A percentile compares a stretch with the other conserved stretches of the same genome.
Conservation (phyloP, 2,329 filamentous ascomycete genomes). For the Sporothrix brunneoviolacea region DNA sequence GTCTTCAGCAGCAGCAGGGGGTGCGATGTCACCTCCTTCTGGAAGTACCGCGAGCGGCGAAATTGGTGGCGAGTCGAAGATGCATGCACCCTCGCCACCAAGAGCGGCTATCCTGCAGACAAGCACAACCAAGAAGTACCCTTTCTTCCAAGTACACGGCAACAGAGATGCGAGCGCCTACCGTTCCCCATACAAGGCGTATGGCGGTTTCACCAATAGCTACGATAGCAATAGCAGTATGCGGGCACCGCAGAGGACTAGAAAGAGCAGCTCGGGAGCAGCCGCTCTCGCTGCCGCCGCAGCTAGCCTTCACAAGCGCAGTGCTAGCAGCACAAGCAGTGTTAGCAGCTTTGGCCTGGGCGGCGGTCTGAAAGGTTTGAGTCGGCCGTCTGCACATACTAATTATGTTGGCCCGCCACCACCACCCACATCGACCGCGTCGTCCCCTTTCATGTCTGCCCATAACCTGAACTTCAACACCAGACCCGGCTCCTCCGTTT, state of each 20-base stretch:
- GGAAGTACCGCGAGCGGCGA: background rate
- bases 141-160: slow-evolving; percentile 51
- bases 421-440: slow-evolving; percentile 17
- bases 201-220: slow-evolving; percentile 54
- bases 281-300: slow-evolving; percentile 13
- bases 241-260: slow-evolving; percentile 5
- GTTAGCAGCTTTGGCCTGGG: slow-evolving; percentile 20
- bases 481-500: slow-evolving; percentile 18
- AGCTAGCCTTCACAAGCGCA: slow-evolving; percentile 17
- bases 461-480: slow-evolving; percentile 13
- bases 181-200: slow-evolving; percentile 51
- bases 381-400: slow-evolving; percentile 20
- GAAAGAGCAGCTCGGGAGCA: slow-evolving; percentile 12
- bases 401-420: slow-evolving; percentile 21
- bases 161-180: slow-evolving; percentile 49
- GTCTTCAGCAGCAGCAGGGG: background rate
- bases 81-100: background rate
- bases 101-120: slow-evolving; percentile 8
- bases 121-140: slow-evolving; percentile 40
- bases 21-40: slow-evolving; percentile 5
- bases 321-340: slow-evolving; percentile 17
- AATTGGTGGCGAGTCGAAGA: background rate
- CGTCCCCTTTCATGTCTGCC: slow-evolving; percentile 17
- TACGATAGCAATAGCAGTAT: slow-evolving; percentile 38
- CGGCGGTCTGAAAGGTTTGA: slow-evolving; percentile 19